These are phyloP conservation scores for Podaxis mareebaensis DNA, from an alignment of 768 basidiomycete species.

Conservation along the genomic window DNA sequence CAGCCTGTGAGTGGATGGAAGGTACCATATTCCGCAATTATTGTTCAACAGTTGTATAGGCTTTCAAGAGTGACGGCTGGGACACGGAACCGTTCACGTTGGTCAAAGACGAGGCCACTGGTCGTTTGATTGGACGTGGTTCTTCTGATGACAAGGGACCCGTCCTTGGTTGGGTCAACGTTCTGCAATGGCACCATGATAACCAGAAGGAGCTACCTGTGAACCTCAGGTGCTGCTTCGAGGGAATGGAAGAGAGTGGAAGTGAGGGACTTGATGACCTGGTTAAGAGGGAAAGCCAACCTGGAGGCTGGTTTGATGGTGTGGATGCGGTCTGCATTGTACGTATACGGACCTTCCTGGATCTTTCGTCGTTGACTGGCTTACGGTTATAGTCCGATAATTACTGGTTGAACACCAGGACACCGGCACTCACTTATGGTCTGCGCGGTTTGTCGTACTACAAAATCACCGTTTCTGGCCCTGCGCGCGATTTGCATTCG, in stretches of 20 bases:
- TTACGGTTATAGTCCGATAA: constrained; percentile 71
- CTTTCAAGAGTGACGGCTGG: constrained; percentile 76
- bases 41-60: constrained; percentile 26
- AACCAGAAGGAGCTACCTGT: constrained; percentile 76
- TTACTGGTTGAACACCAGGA: constrained; percentile 89
- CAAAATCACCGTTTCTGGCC: constrained; percentile 79
- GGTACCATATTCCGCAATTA: neutral
- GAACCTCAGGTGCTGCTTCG: constrained; percentile 89
- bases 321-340: constrained; percentile 95
- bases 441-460: constrained; percentile 89
- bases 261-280: constrained; percentile 90
- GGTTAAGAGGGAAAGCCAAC: constrained; percentile 70
- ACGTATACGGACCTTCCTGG: constrained; percentile 26
- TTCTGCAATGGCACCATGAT: constrained; percentile 79
- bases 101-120: constrained; percentile 42
- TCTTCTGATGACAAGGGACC: constrained; percentile 93
- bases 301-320: constrained; percentile 80
- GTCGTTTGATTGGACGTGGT: constrained; percentile 81
- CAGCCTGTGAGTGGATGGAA: constrained; percentile 65
- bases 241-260: constrained; percentile 97
- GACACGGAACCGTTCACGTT: constrained; percentile 82
- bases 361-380: constrained; percentile 5
- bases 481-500: constrained; percentile 86
- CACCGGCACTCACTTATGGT: constrained; percentile 83
- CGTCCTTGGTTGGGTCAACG: constrained; percentile 86